phyloP scores from a whole-genome alignment of 768 basidiomycete genomes.

The Cystobasidium onofrii region DNA sequence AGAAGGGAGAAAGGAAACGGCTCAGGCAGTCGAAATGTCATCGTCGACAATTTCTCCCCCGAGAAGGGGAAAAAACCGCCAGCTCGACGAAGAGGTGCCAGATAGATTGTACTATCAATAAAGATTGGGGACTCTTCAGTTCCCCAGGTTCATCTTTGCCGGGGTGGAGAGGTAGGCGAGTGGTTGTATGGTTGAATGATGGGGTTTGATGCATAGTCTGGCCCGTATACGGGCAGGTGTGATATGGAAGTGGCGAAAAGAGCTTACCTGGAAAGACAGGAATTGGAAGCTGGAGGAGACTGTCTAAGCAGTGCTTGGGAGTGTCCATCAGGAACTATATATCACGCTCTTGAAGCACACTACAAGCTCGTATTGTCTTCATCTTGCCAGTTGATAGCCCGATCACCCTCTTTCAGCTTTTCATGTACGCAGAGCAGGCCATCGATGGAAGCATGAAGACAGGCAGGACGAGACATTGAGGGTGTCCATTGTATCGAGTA shows the following conservation, averaged over 20 bases:
- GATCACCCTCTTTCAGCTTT: too few species aligned
- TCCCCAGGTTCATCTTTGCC: conserved; percentile 32
- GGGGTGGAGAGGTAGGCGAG: not conserved
- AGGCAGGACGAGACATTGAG: too few species aligned
- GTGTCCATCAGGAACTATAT: too few species aligned
- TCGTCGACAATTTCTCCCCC: not conserved
- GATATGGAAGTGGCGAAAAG: not conserved
- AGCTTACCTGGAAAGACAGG: not conserved
- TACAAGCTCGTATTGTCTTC: too few species aligned
- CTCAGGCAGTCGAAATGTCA: conserved; percentile 33
- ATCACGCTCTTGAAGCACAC: too few species aligned
- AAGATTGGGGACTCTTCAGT: conserved; percentile 30
- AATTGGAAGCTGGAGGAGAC: too few species aligned
- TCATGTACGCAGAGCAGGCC: too few species aligned
- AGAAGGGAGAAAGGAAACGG: not conserved
- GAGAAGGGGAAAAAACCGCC: not conserved
- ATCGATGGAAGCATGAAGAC: too few species aligned
- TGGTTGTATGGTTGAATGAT: not conserved
- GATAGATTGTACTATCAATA: conserved; percentile 18
- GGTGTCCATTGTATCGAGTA: too few species aligned
- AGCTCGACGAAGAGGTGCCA: conserved; percentile 32
- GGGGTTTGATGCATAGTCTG: not conserved
- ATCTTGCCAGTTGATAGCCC: too few species aligned
- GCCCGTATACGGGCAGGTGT: too few species aligned
- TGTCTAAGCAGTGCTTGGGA: too few species aligned